Percentiles rank a stretch among this genome's conserved stretches.
Evolutionary conservation across 1,139 yeast species (phyloP).

Genomic region (Zygoascus hellenicus): DNA sequence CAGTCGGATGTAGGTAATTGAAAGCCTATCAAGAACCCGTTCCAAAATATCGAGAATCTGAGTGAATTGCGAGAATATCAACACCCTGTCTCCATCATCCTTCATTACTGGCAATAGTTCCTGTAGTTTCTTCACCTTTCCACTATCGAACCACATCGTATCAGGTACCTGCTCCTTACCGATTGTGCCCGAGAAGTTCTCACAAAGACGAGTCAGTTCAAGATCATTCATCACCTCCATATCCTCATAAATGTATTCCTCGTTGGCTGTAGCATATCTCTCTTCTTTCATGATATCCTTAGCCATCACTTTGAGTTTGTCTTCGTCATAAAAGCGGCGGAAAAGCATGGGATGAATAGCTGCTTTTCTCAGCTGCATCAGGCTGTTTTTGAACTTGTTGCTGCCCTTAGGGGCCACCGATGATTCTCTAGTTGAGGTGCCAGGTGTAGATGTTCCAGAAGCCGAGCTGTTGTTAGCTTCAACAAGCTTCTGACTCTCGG

Average conservation of each 20-base stretch:
- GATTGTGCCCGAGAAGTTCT: conserved; percentile 62
- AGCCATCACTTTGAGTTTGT: conserved; percentile 58
- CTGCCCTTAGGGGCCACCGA: conserved; percentile 38
- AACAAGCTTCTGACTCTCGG: conserved; percentile 33
- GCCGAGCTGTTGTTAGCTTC: neutral
- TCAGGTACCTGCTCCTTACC: conserved; percentile 46
- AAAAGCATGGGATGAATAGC: conserved; percentile 95
- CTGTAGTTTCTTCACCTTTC: conserved; percentile 59
- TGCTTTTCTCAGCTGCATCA: conserved; percentile 93
- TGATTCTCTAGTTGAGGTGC: conserved; percentile 8
- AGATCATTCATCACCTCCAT: conserved; percentile 96
- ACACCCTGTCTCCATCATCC: conserved; percentile 61
- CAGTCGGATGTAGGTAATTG: conserved; percentile 70
- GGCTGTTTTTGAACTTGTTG: conserved; percentile 44
- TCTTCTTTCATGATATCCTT: conserved; percentile 74
- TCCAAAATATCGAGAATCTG: conserved; percentile 88
- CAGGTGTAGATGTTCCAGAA: neutral
- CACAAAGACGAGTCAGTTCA: conserved; percentile 73
- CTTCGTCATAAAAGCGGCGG: conserved; percentile 58
- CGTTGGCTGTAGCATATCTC: conserved; percentile 69
- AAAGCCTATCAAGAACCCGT: conserved; percentile 56
- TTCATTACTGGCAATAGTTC: conserved; percentile 57
- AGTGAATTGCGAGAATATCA: conserved; percentile 87
- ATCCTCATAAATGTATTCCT: conserved; percentile 74
- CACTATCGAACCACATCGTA: conserved; percentile 65